Evolutionary conservation across 75 land plant species (phyloP), one percentile per base, ranked within the genome.

Genomic region (Picea glauca): DNA sequence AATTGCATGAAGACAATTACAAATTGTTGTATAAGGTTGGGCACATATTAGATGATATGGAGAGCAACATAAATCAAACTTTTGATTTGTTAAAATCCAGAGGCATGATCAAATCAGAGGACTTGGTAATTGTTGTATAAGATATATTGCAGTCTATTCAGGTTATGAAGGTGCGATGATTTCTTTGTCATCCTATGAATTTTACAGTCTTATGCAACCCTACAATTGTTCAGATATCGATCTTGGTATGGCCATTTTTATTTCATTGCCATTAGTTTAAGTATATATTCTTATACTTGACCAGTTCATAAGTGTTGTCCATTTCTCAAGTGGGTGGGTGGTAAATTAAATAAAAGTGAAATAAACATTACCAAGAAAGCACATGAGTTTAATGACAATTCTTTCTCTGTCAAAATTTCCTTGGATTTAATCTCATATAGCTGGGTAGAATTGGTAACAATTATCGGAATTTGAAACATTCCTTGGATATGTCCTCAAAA

Each of bases 91-190:
- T 90, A 66, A 92, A 88, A 76, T 76, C 81, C 9, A 84, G 86
- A 38, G 92, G 92, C 20, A 70, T 85, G 85, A 58, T 87, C 38
- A 88, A 88, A 67, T 40, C 62, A 3, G 89, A 93, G 4, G 94
- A 90, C 62, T 21, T 84, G 20, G 84, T 90, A n/a, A 78, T 92
- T 62, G 90, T 87, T 46, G 94, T 92, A 33, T 92, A 90, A 31
- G 94, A 90, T 75, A 80, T 82, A 56, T 79, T 78, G 76, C 92
- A 90, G 74, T 86, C 92, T 73, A 85, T 91, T 60, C 87, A 87
- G 76, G 85, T 91, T 15, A 83, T 60, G 70, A 86, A 74, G n/a
- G 76, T 74, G 58, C 76, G 58, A 74, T 74, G n/a, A 74, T 40
- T 40, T 3, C 4, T 40, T 40, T 40, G 43, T 4, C 43, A 40